These are phyloP conservation scores for Quillaja saponaria DNA, from an alignment of 306 rosid species.

Conservation along the genomic window DNA sequence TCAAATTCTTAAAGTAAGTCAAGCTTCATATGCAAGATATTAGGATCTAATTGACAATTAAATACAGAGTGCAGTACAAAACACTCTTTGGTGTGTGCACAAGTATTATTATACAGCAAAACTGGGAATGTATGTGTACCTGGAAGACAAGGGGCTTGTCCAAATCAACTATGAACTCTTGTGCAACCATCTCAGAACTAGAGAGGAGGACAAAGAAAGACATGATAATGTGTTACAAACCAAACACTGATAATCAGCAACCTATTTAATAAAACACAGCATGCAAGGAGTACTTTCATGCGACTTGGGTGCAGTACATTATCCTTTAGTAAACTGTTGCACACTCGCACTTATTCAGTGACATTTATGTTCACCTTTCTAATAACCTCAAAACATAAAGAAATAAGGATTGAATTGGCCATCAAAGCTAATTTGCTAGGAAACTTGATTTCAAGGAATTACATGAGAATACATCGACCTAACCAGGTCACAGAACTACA, in stretches of 20 bases:
- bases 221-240: slow-evolving; percentile 3
- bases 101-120: not conserved
- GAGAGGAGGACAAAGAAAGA: slow-evolving; percentile 22
- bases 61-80: slow-evolving; percentile 14
- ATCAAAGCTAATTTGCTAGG: too few relatives aligned
- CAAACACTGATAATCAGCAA: slow-evolving; percentile 6
- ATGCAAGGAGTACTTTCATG: not conserved
- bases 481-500: too few relatives aligned
- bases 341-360: slow-evolving; percentile 10
- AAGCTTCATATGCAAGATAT: too few relatives aligned
- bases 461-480: too few relatives aligned
- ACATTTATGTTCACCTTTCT: slow-evolving; percentile 24
- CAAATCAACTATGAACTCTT: slow-evolving; percentile 77
- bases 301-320: slow-evolving; percentile 10
- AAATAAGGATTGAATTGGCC: too few relatives aligned
- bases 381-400: too few relatives aligned
- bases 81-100: slow-evolving; percentile 1
- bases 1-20: too few relatives aligned
- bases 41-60: slow-evolving; percentile 11
- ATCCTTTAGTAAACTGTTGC: slow-evolving; percentile 12
- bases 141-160: slow-evolving; percentile 87
- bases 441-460: too few relatives aligned
- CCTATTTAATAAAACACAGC: not conserved
- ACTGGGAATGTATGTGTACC: slow-evolving; percentile 41
- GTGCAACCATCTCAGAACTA: slow-evolving; percentile 70